Percentiles rank a stretch among this genome's conserved stretches.
Evolutionary conservation across 2,329 filamentous ascomycete genomes (phyloP).

Genomic region (Hymenoscyphus fructigenus): DNA sequence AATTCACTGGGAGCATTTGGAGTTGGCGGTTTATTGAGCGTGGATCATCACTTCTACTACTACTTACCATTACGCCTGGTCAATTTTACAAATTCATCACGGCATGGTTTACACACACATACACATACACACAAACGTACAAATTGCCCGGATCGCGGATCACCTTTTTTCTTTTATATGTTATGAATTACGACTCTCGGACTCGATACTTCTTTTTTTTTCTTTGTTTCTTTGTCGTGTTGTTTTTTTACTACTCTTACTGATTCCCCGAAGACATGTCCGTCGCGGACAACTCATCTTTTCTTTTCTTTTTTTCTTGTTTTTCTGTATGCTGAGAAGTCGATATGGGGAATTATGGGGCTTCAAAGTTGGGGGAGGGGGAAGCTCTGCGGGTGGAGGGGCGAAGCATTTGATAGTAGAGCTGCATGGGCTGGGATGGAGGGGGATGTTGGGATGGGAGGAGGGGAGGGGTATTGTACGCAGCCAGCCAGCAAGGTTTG

Average conservation of each 20-base stretch:
- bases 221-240: not conserved
- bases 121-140: not conserved
- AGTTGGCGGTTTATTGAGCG: not conserved
- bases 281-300: not conserved
- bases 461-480: too few species aligned
- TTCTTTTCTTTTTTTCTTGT: not conserved
- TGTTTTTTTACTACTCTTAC: not conserved
- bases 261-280: constrained; percentile 1
- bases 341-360: not conserved
- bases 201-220: not conserved
- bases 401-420: too few species aligned
- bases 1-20: not conserved
- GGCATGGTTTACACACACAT: not conserved
- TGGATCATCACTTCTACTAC: not conserved
- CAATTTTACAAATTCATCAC: too few species aligned
- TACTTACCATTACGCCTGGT: not conserved
- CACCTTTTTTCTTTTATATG: not conserved
- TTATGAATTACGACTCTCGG: not conserved
- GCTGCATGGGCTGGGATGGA: too few species aligned
- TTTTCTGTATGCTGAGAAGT: not conserved
- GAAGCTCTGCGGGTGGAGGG: too few species aligned
- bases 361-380: too few species aligned
- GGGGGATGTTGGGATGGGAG: too few species aligned
- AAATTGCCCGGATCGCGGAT: not conserved
- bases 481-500: too few species aligned